Percentiles rank a stretch among this genome's conserved stretches.
phyloP scores from a whole-genome alignment of 139 green algal genomes.

The Coelastrella sp. region DNA sequence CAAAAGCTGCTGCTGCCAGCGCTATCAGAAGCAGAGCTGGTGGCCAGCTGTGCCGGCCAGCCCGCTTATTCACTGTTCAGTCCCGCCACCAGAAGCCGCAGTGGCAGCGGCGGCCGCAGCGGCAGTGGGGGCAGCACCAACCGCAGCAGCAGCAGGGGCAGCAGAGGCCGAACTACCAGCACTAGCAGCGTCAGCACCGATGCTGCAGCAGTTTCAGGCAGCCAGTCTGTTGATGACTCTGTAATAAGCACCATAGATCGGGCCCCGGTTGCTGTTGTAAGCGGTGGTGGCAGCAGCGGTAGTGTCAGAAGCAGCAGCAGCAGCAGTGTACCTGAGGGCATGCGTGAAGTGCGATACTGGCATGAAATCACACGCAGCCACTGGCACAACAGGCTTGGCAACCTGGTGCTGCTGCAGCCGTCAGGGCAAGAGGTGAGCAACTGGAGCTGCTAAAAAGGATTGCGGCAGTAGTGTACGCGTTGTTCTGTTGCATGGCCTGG shows the following conservation, averaged over 20 bases:
- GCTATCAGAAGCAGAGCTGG: conserved; percentile 1
- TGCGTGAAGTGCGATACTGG: conserved; percentile 49
- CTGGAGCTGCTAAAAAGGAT: neutral
- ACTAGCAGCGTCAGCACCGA: neutral
- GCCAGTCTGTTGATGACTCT: neutral
- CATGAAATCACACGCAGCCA: conserved; percentile 66
- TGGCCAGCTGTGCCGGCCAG: neutral
- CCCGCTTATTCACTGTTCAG: neutral
- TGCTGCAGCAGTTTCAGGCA: neutral
- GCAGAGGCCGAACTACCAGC: neutral
- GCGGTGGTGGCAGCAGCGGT: neutral
- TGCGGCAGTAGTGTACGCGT: neutral
- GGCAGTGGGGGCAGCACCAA: neutral
- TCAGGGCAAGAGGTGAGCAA: neutral
- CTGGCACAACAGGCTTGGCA: conserved; percentile 70
- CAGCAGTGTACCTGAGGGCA: conserved; percentile 31
- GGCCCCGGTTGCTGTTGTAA: neutral
- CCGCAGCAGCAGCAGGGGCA: conserved; percentile 37
- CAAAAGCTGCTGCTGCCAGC: conserved; percentile 41
- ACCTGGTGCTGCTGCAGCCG: conserved; percentile 67
- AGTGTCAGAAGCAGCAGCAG: neutral
- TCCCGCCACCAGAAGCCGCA: conserved; percentile 1
- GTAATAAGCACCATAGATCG: neutral
- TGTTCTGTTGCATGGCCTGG: too few species aligned
- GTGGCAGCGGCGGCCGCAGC: neutral